Percentiles rank a stretch among this genome's conserved stretches.
phyloP scores from a whole-genome alignment of 441 rosid genomes.

The Cnidoscolus chayamansa region DNA sequence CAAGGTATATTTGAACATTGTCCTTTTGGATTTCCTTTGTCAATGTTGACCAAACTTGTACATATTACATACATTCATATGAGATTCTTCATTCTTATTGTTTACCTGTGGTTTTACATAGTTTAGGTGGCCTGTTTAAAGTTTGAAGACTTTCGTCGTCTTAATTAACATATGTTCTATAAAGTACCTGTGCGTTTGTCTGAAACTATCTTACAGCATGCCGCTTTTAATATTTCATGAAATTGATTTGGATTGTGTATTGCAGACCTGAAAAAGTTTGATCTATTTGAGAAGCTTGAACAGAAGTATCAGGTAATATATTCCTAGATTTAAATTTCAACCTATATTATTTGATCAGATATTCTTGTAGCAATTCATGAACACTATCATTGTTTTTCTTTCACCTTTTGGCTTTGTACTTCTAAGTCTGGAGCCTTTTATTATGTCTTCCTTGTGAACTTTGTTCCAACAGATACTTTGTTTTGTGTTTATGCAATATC shows the following conservation, averaged over 20 bases:
- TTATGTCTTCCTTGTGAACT: background rate
- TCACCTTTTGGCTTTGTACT: background rate
- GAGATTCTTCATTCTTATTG: background rate
- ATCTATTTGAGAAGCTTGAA: constrained; percentile 22
- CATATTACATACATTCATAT: background rate
- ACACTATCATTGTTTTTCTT: background rate
- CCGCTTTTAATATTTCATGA: background rate
- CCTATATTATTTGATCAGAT: background rate
- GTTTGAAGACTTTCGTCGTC: background rate
- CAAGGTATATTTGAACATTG: background rate
- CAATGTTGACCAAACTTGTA: background rate
- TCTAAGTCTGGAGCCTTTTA: background rate
- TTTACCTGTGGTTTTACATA: background rate
- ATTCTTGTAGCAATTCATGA: background rate
- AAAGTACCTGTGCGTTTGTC: background rate
- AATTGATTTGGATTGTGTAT: constrained; percentile 9
- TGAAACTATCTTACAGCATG: background rate
- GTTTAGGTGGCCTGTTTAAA: background rate
- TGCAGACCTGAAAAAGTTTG: constrained; percentile 12
- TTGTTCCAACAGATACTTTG: background rate
- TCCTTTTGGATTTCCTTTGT: background rate
- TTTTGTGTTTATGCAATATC: background rate
- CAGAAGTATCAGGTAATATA: constrained; percentile 13
- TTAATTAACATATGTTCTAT: background rate
- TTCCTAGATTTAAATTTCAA: background rate